Base-by-base conservation (phyloP, 75 land plant genomes). In the Gnetum montanum region DNA sequence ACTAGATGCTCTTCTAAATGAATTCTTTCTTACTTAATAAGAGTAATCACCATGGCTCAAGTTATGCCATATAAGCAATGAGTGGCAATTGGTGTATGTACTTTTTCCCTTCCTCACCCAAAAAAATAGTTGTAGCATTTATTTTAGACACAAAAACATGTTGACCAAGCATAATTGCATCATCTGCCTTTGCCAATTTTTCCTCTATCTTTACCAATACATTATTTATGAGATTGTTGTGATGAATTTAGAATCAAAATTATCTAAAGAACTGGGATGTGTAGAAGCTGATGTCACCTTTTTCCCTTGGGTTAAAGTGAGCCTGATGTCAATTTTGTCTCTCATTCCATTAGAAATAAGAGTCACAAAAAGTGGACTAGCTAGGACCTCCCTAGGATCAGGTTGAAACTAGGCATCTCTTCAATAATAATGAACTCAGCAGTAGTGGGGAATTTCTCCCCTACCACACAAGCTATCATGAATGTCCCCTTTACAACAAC, bases 71-170 rank as follows among this genome's bases (percentile, higher is more conserved):
- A 96, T 57, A 94, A 84, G 52, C 98, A 94, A 49, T 77, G 90
- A 76, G 89, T 96, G 58, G 98, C 91, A 71, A 68, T 84, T 49
- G 98, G 98, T 55, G 98, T 94, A 31, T 69, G 52, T 25, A 94
- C 85, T 36, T 70, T 65, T 43, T 88, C 91, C 49, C 83, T 90
- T 84, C 83, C 57, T 86, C 97, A n/a, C n/a, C n/a, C n/a, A n/a
- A n/a, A n/a, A n/a, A n/a, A 46, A 91, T 73, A 69, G 88, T 94
- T 52, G 98, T 94, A 15, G 98, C 98, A 94, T 94, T 94, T 62
- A 96, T 94, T 73, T 94, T 96, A 29, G 98, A 94, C 4, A 94
- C 98, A 75, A 77, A 94, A 46, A 95, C 98, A 70, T 94, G 90
- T 58, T 84, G 67, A 64, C 89, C 98, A 45, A 94, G 98, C 98